These are phyloP conservation scores for Macadamia integrifolia DNA, from an alignment of 164 flowering plant species.

Conservation along the genomic window DNA sequence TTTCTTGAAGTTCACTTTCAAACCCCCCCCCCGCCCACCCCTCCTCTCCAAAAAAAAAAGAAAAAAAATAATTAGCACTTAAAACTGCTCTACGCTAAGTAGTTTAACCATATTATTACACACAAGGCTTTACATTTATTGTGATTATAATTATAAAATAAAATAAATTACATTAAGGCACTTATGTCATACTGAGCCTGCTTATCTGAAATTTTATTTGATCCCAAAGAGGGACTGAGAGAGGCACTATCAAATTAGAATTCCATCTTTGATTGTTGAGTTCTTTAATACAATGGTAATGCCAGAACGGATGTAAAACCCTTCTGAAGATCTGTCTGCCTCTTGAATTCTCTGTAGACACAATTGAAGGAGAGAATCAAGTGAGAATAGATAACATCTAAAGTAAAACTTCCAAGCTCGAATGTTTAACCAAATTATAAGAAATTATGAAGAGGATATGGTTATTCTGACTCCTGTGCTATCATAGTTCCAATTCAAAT, in stretches of 20 bases:
- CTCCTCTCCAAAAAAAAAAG: too few species aligned
- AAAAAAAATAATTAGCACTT: too few species aligned
- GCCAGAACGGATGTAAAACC: constrained; percentile 92
- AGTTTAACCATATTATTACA: too few species aligned
- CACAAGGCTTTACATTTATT: too few species aligned
- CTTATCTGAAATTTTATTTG: constrained; percentile 1
- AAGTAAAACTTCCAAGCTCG: neutral
- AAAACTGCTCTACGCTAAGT: too few species aligned
- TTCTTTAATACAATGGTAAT: constrained; percentile 64
- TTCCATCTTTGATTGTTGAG: constrained; percentile 60
- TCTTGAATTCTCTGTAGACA: constrained; percentile 74
- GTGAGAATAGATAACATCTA: neutral
- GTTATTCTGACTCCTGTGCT: too few species aligned
- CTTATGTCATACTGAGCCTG: neutral
- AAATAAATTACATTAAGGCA: neutral
- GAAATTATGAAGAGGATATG: too few species aligned
- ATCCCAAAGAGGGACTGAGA: constrained; percentile 4
- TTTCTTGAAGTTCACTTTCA: too few species aligned
- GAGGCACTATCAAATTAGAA: constrained; percentile 40
- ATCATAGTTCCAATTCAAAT: too few species aligned
- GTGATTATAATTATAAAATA: too few species aligned
- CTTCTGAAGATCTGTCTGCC: constrained; percentile 85
- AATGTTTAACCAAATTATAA: neutral
- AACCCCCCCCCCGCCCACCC: too few species aligned
- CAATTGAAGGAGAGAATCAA: neutral